Evolutionary conservation across 192 early-diverging fungal genomes (phyloP), one percentile per base, ranked within the genome.

Genomic region (Piromyces finnis): DNA sequence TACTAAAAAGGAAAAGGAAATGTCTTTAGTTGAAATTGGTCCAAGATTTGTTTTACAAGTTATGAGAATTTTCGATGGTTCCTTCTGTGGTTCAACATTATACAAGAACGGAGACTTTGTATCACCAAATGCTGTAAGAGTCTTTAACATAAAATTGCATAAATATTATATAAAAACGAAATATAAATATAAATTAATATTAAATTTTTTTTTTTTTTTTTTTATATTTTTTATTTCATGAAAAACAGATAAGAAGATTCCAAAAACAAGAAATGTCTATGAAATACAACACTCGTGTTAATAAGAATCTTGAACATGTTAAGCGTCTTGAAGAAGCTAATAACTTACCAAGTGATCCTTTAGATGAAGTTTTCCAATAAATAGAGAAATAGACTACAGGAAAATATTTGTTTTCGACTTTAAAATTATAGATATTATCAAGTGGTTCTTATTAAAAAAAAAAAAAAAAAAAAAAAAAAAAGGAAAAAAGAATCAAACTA

Each of bases 41-140:
- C 97, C 97, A 28, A 92, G 97, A n/a, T 97, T 98, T 87, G 92
- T 94, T 77, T 87, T 99, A 83, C 94, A 92, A 84, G 87, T 95
- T 7, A 96, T 97, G 85, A 88, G 94, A 78, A 94, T 97, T 83
- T 98, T 99, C 86, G 95, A 95, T 79, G 96, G 97, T 36, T 93
- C 92, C 79, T 99, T 98, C 88, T 90, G 94, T 81, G 97, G 97
- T 0, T 87, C 92, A 22, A 95, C 96, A 36, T 88, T 98, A 83
- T 99, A 92, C 85, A 94, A 95, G 84, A 96, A 97, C 84, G 91
- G 92, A 26, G 88, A 92, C 35, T 99, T 95, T 82, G 87, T 97
- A 30, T 90, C 92, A 80, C 95, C 97, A 51, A 51, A 51, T 22
- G 22, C 13, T 5, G 41, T 51, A 51, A 51, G n/a, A n/a, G n/a